phyloP scores from a whole-genome alignment of 2,329 filamentous ascomycete genomes.

The Didymella pomorum region DNA sequence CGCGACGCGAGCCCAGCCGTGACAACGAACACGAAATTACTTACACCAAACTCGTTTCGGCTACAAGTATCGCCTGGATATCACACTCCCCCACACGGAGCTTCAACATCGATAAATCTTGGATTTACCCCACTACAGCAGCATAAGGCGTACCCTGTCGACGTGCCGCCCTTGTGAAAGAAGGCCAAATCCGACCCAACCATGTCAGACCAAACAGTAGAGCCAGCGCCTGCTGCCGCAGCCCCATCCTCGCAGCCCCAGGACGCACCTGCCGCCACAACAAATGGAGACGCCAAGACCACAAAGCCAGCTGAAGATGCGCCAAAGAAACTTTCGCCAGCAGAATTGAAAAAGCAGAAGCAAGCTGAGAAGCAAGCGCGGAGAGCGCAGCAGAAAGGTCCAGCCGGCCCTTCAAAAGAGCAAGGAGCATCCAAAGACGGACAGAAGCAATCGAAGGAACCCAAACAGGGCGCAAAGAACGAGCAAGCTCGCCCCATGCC shows the following conservation, averaged over 20 bases:
- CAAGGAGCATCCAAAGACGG: slow-evolving; percentile 40
- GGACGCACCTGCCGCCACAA: slow-evolving; percentile 23
- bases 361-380: slow-evolving; percentile 92
- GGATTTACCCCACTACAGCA: slow-evolving; percentile 22
- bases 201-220: slow-evolving; percentile 42
- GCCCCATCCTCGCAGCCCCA: slow-evolving; percentile 22
- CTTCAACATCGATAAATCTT: not conserved
- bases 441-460: slow-evolving; percentile 48
- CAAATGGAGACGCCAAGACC: slow-evolving; percentile 36
- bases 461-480: slow-evolving; percentile 46
- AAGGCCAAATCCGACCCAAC: slow-evolving; percentile 3
- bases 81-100: not conserved
- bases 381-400: slow-evolving; percentile 72
- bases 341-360: slow-evolving; percentile 85
- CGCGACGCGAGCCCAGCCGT: slow-evolving; percentile 3
- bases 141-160: slow-evolving; percentile 11
- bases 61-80: slow-evolving; percentile 1
- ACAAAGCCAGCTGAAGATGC: slow-evolving; percentile 29
- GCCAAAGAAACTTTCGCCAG: slow-evolving; percentile 69
- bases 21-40: slow-evolving; percentile 4
- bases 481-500: slow-evolving; percentile 45
- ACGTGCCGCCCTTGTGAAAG: slow-evolving; percentile 8
- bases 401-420: slow-evolving; percentile 45
- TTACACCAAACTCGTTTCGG: slow-evolving; percentile 11
- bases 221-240: slow-evolving; percentile 25